Evolutionary conservation across 768 basidiomycete species (phyloP), one percentile per base, ranked within the genome.

Genomic region (Boletus huronensis): DNA sequence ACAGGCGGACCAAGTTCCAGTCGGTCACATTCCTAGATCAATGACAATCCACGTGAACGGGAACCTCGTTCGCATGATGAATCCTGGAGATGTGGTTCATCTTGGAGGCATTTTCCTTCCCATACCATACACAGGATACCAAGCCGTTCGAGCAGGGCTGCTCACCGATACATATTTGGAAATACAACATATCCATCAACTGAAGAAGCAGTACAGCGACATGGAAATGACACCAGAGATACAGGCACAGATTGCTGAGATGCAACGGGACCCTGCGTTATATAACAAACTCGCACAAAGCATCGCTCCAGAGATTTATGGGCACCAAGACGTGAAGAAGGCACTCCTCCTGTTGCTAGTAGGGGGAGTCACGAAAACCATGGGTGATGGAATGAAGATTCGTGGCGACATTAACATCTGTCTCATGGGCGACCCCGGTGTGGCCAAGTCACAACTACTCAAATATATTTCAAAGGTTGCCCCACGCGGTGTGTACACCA

Each of bases 381-480:
- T 94, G 70, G 90, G 91, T 6, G 97, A 99, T 66, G 97, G 97
- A 14, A 93, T 99, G 93, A 98, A 92, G 73, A 98, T 99, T 67
- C 84, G 97, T 67, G 97, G 97, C 28, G 97, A 98, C 71, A 78
- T 99, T 74, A 99, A 99, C 64, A 77, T 99, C 17, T 99, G 97
- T 72, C 73, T 99, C 40, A 99, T 99, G 97, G 97, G 97, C 62
- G 97, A 99, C 72, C 97, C 97, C 49, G 97, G 97, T 84, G 96
- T 98, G 48, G 94, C 95, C 52, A 99, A 99, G 70, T 97, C 94
- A 14, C 97, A 99, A 67, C 69, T 97, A 28, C 80, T 97, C 53
- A 99, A 99, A 74, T 98, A 98, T 63, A 99, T 99, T 62, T 93
- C 96, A 21, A 99, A 99, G 70, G 88, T 99, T 60, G 97, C 97